phyloP scores from a whole-genome alignment of 371 early-diverging fungal species.

The Mortierella sp. region DNA sequence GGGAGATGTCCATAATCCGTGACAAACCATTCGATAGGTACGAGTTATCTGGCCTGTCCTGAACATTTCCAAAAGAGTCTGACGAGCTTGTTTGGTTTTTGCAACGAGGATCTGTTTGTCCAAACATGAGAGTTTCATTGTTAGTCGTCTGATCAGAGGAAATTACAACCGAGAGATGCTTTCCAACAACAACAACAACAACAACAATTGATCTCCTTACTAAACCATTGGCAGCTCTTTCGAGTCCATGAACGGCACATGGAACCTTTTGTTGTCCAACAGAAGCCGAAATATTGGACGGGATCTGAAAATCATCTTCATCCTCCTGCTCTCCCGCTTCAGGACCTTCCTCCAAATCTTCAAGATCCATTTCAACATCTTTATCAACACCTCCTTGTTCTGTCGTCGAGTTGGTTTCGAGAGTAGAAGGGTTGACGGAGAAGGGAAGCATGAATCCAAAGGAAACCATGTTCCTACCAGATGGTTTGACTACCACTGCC shows the following conservation, averaged over 20 bases:
- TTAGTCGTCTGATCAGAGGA: too few species aligned
- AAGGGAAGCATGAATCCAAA: conserved; percentile 35
- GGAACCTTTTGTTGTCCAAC: conserved; percentile 35
- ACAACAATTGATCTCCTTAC: conserved; percentile 54
- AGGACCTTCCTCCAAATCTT: conserved; percentile 51
- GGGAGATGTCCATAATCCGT: conserved; percentile 46
- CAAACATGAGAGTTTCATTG: too few species aligned
- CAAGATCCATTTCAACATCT: conserved; percentile 2
- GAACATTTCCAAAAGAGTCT: conserved; percentile 46
- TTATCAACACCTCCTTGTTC: background rate
- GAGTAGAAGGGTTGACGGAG: conserved; percentile 17
- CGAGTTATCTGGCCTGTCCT: conserved; percentile 43
- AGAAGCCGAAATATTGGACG: conserved; percentile 34
- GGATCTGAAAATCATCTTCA: conserved; percentile 47
- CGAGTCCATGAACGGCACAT: conserved; percentile 51
- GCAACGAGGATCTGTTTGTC: conserved; percentile 60
- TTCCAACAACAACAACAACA: too few species aligned
- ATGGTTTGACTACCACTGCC: conserved; percentile 64
- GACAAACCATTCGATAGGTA: conserved; percentile 58
- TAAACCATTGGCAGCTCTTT: conserved; percentile 67
- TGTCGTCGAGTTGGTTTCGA: background rate
- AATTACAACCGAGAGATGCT: too few species aligned
- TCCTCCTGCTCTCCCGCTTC: conserved; percentile 31
- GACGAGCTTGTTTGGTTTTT: conserved; percentile 52
- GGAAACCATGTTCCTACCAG: conserved; percentile 58